Percentiles rank a stretch among this genome's conserved stretches.
These are phyloP conservation scores for Oehlia diaphana DNA, from an alignment of 192 early-diverging fungal genomes.

Conservation along the genomic window DNA sequence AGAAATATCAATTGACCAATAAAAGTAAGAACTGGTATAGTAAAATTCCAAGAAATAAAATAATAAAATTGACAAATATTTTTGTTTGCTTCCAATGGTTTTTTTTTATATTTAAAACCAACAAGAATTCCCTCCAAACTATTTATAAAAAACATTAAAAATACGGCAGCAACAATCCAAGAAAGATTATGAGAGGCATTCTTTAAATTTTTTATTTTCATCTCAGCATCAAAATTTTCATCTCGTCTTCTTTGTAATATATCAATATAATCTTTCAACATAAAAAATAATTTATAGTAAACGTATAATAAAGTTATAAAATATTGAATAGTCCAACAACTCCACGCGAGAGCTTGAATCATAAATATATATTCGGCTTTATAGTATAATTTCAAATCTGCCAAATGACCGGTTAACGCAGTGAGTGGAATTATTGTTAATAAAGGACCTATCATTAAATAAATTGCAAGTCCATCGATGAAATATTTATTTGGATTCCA, in stretches of 20 bases:
- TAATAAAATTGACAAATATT: neutral
- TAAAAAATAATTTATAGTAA: neutral
- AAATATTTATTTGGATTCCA: neutral
- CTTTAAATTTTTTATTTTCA: neutral
- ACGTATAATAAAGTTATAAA: neutral
- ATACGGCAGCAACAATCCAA: neutral
- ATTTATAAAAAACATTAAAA: neutral
- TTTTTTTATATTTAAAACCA: neutral
- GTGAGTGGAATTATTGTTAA: neutral
- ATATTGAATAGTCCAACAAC: neutral
- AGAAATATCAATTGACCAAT: neutral
- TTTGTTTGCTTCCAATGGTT: neutral
- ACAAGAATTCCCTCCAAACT: neutral
- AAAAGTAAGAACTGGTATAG: neutral
- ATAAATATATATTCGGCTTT: neutral
- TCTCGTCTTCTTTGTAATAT: neutral
- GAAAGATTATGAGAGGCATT: neutral
- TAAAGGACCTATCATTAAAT: neutral
- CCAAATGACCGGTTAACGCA: neutral
- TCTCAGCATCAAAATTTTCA: neutral
- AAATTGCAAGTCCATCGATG: neutral
- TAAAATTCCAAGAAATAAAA: neutral
- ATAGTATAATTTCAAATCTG: neutral
- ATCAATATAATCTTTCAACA: neutral
- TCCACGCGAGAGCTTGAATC: neutral